phyloP scores from a whole-genome alignment of 2,329 filamentous ascomycete genomes.

The Colletotrichum tropicicola region DNA sequence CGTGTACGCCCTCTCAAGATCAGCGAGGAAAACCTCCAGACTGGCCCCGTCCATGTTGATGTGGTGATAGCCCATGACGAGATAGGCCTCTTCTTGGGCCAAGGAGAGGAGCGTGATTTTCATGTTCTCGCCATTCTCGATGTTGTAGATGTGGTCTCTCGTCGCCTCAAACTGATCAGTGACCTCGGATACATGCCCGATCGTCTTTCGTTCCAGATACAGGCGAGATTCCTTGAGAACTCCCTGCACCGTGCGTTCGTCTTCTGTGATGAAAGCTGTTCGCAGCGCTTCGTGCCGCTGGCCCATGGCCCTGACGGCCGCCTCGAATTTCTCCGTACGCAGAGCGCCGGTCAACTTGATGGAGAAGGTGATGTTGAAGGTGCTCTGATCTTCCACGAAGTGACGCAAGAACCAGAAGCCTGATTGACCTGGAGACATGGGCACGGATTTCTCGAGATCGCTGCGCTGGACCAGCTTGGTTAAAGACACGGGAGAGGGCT shows the following conservation, averaged over 20 bases:
- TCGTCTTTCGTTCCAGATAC: neutral
- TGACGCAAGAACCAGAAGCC: constrained; percentile 50
- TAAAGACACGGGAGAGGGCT: too few species aligned
- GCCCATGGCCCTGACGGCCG: constrained; percentile 41
- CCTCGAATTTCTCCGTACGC: constrained; percentile 37
- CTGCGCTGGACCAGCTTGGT: too few species aligned
- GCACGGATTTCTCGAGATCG: too few species aligned
- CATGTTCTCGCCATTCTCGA: neutral
- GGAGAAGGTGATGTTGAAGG: constrained; percentile 47
- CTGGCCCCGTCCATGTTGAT: constrained; percentile 7
- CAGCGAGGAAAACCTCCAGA: neutral
- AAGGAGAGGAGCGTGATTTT: neutral
- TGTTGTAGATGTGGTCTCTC: neutral
- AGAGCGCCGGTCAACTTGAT: constrained; percentile 44
- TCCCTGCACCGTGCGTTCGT: neutral
- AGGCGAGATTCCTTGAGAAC: neutral
- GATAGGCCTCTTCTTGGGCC: neutral
- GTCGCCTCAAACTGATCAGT: neutral
- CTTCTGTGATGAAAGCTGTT: constrained; percentile 36
- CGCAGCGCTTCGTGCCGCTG: constrained; percentile 44
- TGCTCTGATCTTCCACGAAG: constrained; percentile 42
- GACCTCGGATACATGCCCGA: neutral
- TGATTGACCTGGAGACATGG: constrained; percentile 48
- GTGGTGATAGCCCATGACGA: neutral
- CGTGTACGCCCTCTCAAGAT: neutral